Percentiles rank a stretch among this genome's conserved stretches.
Conservation (phyloP, 2,329 filamentous ascomycete species). For the Fusarium praegraminearum region DNA sequence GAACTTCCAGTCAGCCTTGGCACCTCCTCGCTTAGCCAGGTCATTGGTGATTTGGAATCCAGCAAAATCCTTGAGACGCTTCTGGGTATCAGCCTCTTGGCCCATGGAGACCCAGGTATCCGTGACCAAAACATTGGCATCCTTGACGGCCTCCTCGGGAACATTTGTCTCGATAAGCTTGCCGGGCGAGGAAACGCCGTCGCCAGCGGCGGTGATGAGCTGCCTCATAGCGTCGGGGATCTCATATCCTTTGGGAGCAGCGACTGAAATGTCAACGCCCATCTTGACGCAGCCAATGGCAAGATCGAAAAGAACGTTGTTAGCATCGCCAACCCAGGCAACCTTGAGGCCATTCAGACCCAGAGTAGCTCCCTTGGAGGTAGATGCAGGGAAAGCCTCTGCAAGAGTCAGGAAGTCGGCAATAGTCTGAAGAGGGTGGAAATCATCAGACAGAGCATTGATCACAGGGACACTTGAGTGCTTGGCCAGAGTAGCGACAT, state of each 20-base stretch:
- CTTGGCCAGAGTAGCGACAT: conserved; percentile 76
- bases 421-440: conserved; percentile 93
- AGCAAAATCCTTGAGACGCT: conserved; percentile 82
- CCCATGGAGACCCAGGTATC: conserved; percentile 99
- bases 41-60: conserved; percentile 94
- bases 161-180: conserved; percentile 79
- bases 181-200: conserved; percentile 69
- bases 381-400: conserved; percentile 74
- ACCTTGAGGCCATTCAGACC: conserved; percentile 87
- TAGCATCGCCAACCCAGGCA: conserved; percentile 96
- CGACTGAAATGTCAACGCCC: conserved; percentile 87
- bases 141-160: conserved; percentile 86
- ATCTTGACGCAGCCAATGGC: conserved; percentile 89
- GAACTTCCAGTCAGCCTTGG: conserved; percentile 92
- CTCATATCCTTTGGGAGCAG: conserved; percentile 85
- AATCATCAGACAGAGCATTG: conserved; percentile 89
- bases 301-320: conserved; percentile 96
- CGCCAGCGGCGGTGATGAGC: conserved; percentile 74
- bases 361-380: conserved; percentile 59
- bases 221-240: conserved; percentile 81
- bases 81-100: conserved; percentile 85
- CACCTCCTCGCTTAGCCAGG: conserved; percentile 84
- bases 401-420: conserved; percentile 93
- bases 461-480: conserved; percentile 84
- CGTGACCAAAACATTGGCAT: conserved; percentile 90